Conservation (phyloP, 768 basidiomycete species). For the Hysterangium stoloniferum region DNA sequence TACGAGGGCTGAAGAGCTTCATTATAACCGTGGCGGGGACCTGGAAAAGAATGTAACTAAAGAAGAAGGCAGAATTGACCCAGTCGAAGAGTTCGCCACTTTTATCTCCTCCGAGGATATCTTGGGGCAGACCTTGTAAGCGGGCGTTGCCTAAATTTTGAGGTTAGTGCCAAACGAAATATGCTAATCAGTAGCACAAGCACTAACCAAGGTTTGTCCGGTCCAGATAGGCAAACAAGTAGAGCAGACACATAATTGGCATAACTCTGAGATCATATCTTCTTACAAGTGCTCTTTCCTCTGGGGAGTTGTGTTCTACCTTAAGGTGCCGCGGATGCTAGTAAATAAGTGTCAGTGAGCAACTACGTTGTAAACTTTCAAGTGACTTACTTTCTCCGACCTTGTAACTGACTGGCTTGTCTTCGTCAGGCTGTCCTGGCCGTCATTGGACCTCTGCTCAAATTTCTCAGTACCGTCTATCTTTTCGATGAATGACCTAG, state of each 20-base stretch:
- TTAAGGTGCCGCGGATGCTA: background rate
- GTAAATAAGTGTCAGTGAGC: no score
- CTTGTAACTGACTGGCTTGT: no score
- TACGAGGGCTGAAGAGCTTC: slow-evolving; percentile 59
- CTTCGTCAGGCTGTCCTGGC: no score
- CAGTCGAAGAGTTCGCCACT: slow-evolving; percentile 68
- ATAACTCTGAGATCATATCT: slow-evolving; percentile 12
- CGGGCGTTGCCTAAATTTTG: slow-evolving; percentile 50
- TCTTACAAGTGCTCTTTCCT: slow-evolving; percentile 10
- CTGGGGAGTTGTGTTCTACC: background rate
- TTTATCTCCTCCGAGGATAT: slow-evolving; percentile 58
- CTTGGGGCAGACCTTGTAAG: slow-evolving; percentile 58
- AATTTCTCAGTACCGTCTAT: no score
- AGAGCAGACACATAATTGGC: slow-evolving; percentile 14
- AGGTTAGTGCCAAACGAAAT: background rate
- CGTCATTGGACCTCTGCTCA: no score
- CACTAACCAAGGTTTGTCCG: slow-evolving; percentile 53
- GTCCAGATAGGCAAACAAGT: slow-evolving; percentile 43
- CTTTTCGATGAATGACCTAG: no score
- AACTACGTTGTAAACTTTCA: no score
- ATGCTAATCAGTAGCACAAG: background rate
- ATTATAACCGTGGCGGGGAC: slow-evolving; percentile 58
- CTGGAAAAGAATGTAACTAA: slow-evolving; percentile 68
- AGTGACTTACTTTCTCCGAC: no score
- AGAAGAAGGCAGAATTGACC: slow-evolving; percentile 71